Conservation (phyloP, 371 early-diverging fungal species). For the Mucor velutinosus region DNA sequence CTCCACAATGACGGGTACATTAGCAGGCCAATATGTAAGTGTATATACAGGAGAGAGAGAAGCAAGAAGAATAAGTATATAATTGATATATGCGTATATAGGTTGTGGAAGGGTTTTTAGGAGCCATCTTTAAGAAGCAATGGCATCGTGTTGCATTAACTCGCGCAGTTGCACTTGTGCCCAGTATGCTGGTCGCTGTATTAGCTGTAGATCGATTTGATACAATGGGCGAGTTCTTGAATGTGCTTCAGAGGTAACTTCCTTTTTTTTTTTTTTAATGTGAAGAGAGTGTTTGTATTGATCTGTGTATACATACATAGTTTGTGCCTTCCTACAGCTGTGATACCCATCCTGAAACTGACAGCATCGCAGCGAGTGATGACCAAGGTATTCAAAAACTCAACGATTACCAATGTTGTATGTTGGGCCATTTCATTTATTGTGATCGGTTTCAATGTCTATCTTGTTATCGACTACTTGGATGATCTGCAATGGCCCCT, state of each 20-base stretch:
- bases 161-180: conserved; percentile 67
- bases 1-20: conserved; percentile 76
- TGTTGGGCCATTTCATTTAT: conserved; percentile 49
- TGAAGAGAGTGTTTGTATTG: background rate
- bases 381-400: conserved; percentile 49
- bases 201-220: conserved; percentile 65
- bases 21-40: conserved; percentile 75
- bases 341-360: conserved; percentile 73
- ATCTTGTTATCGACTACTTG: conserved; percentile 50
- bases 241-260: conserved; percentile 72
- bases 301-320: conserved; percentile 22
- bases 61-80: no score
- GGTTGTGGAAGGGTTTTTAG: conserved; percentile 69
- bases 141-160: conserved; percentile 75
- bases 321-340: conserved; percentile 71
- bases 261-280: background rate
- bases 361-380: conserved; percentile 54
- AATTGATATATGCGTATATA: background rate
- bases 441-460: conserved; percentile 59
- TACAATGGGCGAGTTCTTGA: conserved; percentile 68
- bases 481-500: conserved; percentile 22
- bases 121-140: conserved; percentile 61
- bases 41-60: background rate
- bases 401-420: conserved; percentile 21
- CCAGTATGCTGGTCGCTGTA: conserved; percentile 68